These are phyloP conservation scores for Emericellopsis atlantica DNA, from an alignment of 2,329 filamentous ascomycete species.

Conservation along the genomic window DNA sequence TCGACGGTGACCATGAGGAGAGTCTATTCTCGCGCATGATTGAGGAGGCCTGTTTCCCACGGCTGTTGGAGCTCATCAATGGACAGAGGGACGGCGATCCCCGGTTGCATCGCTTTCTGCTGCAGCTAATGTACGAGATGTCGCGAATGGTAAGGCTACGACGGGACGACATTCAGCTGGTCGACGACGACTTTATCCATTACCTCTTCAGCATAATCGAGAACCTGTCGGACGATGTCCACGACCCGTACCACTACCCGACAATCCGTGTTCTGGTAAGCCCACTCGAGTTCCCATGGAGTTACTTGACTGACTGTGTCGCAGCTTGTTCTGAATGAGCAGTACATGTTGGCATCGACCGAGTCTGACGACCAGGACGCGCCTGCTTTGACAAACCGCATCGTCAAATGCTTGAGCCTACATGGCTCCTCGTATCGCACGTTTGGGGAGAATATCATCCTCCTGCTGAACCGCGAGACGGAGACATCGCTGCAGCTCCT, in stretches of 20 bases:
- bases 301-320: not conserved
- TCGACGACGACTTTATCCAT: conserved; percentile 69
- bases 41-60: conserved; percentile 68
- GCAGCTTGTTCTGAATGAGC: conserved; percentile 89
- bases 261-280: conserved; percentile 83
- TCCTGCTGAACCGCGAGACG: conserved; percentile 86
- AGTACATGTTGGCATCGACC: conserved; percentile 79
- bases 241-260: conserved; percentile 92
- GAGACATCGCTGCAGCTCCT: conserved; percentile 89
- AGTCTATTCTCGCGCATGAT: conserved; percentile 78
- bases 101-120: conserved; percentile 63
- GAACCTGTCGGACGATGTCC: conserved; percentile 69
- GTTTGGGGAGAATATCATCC: conserved; percentile 94
- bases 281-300: conserved; percentile 6
- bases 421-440: conserved; percentile 77
- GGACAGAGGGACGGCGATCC: conserved; percentile 51
- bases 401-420: conserved; percentile 79
- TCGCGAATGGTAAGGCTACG: conserved; percentile 77
- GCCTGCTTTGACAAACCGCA: conserved; percentile 68
- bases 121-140: conserved; percentile 94
- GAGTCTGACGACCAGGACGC: conserved; percentile 26
- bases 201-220: conserved; percentile 84
- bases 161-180: conserved; percentile 62
- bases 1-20: conserved; percentile 73
- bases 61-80: conserved; percentile 72